Evolutionary conservation across 768 basidiomycete species (phyloP).

Genomic region (Rhizopogon salebrosus): DNA sequence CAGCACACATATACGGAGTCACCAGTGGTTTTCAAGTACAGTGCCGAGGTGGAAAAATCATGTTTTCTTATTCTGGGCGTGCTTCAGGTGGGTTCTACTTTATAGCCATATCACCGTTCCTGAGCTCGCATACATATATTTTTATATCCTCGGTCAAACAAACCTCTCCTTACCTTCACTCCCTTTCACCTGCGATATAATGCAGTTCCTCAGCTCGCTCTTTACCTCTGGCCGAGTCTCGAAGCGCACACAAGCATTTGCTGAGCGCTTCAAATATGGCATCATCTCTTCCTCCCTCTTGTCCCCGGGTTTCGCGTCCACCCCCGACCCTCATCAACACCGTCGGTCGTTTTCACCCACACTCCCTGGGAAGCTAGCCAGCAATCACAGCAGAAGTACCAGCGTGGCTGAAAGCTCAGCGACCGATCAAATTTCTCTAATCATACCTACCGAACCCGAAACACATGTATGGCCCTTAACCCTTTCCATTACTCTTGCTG

Average conservation of each 20-base stretch:
- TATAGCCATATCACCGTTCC: conserved; percentile 10
- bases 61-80: conserved; percentile 18
- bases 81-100: conserved; percentile 32
- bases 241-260: conserved; percentile 44
- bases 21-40: conserved; percentile 10
- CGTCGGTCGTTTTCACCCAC: conserved; percentile 31
- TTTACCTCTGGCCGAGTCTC: conserved; percentile 31
- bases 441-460: conserved; percentile 30
- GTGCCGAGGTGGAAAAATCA: conserved; percentile 22
- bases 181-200: conserved; percentile 8
- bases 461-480: conserved; percentile 34
- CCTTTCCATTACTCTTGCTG: conserved; percentile 31
- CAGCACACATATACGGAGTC: conserved; percentile 9
- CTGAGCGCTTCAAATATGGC: conserved; percentile 80
- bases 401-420: conserved; percentile 29
- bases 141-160: background rate
- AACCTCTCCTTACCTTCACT: conserved; percentile 1
- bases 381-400: conserved; percentile 35
- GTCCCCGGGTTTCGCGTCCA: conserved; percentile 47
- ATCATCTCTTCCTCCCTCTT: conserved; percentile 77
- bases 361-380: conserved; percentile 42
- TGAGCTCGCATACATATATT: conserved; percentile 7
- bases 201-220: conserved; percentile 34
- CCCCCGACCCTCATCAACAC: conserved; percentile 24
- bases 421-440: conserved; percentile 20